phyloP scores from a whole-genome alignment of 495 filamentous ascomycete genomes.

The Umbilicaria muhlenbergii region DNA sequence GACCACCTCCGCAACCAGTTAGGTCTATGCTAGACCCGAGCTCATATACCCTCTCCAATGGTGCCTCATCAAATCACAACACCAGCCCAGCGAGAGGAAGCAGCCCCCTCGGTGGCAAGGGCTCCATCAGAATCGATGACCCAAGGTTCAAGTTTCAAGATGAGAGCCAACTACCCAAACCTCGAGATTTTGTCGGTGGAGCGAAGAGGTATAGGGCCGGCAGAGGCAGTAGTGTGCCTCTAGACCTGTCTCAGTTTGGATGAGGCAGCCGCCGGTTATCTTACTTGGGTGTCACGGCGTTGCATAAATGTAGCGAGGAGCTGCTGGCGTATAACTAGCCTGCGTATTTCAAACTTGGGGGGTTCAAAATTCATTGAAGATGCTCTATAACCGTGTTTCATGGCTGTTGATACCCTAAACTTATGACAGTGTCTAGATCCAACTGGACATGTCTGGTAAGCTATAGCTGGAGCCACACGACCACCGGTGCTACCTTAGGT shows the following conservation, averaged over 20 bases:
- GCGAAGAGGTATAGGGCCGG: slow-evolving; percentile 74
- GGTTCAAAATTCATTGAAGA: no score
- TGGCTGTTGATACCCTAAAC: no score
- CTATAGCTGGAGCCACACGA: no score
- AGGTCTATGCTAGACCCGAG: slow-evolving; percentile 54
- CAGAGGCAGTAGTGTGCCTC: slow-evolving; percentile 80
- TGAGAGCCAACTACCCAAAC: slow-evolving; percentile 70
- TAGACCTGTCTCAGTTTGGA: slow-evolving; percentile 43
- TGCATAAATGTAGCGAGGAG: no score
- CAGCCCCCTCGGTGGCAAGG: slow-evolving; percentile 20
- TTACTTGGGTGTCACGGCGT: not conserved
- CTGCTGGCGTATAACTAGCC: no score
- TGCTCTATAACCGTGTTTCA: no score
- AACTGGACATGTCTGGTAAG: no score
- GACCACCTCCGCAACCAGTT: slow-evolving; percentile 23
- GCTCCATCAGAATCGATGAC: slow-evolving; percentile 54
- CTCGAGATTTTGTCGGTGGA: slow-evolving; percentile 58
- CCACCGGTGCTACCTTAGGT: no score
- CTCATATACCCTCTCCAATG: slow-evolving; percentile 57
- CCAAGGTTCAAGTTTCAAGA: slow-evolving; percentile 72
- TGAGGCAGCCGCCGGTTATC: not conserved
- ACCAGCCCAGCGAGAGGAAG: slow-evolving; percentile 2
- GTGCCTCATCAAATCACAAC: slow-evolving; percentile 18
- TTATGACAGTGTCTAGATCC: no score
- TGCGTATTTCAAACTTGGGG: no score